Percentiles rank a stretch among this genome's conserved stretches.
These are phyloP conservation scores for Pseudocercospora musae DNA, from an alignment of 2,329 filamentous ascomycete species.

Conservation along the genomic window DNA sequence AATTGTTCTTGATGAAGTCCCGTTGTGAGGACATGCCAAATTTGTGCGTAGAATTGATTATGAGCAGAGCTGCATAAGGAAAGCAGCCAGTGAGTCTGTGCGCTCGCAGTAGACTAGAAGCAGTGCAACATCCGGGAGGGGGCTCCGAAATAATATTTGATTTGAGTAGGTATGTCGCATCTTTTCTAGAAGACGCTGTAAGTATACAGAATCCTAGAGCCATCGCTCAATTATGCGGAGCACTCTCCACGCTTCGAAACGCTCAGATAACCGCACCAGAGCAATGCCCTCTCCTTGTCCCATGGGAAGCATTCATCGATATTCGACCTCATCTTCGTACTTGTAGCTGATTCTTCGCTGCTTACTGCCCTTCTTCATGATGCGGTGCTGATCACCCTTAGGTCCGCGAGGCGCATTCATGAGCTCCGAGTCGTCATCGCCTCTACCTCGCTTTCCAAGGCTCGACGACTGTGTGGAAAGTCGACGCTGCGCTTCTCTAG, in stretches of 20 bases:
- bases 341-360: slow-evolving; percentile 30
- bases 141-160: neutral
- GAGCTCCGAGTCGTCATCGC: slow-evolving; percentile 20
- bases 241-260: neutral
- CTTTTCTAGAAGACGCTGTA: neutral
- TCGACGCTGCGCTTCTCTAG: slow-evolving; percentile 65
- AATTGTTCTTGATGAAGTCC: too few relatives aligned
- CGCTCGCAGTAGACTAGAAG: neutral
- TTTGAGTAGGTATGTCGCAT: neutral
- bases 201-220: neutral
- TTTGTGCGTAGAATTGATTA: neutral
- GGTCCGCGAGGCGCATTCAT: slow-evolving; percentile 43
- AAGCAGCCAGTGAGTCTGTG: neutral
- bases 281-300: neutral
- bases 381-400: slow-evolving; percentile 48
- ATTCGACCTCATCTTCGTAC: slow-evolving; percentile 49
- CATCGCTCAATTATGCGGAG: neutral
- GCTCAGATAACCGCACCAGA: neutral
- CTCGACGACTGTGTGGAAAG: slow-evolving; percentile 42
- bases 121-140: neutral
- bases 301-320: neutral
- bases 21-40: too few relatives aligned
- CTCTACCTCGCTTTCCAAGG: slow-evolving; percentile 37
- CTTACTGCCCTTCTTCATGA: slow-evolving; percentile 46
- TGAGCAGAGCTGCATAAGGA: neutral